Conservation (phyloP, 345 rosid genomes). For the Salix exigua region DNA sequence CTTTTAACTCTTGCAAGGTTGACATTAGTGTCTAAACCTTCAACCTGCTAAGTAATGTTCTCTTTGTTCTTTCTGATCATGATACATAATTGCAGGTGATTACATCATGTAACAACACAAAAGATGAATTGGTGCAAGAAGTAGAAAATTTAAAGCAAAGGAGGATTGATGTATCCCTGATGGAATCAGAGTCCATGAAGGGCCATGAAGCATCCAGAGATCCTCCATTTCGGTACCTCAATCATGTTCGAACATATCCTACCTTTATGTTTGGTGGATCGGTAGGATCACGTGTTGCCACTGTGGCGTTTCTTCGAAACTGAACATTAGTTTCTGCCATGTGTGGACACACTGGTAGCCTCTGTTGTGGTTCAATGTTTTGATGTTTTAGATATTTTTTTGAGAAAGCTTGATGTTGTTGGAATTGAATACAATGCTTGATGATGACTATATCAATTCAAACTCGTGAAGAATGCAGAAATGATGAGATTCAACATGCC, state of each 20-base stretch:
- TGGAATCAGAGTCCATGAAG: conserved; percentile 29
- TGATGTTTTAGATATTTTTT: background rate
- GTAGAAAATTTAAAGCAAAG: conserved; percentile 63
- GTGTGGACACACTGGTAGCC: background rate
- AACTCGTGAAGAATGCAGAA: background rate
- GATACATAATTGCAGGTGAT: conserved; percentile 44
- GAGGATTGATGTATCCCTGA: conserved; percentile 31
- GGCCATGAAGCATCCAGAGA: conserved; percentile 40
- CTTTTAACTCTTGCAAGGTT: no score
- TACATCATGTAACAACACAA: conserved; percentile 85
- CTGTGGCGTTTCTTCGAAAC: conserved; percentile 76
- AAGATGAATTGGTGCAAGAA: conserved; percentile 80
- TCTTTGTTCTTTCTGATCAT: background rate
- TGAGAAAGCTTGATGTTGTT: background rate
- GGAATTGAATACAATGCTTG: background rate
- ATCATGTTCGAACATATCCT: conserved; percentile 81
- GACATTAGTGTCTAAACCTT: background rate
- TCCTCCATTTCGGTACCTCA: conserved; percentile 52
- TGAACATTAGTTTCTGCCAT: conserved; percentile 19
- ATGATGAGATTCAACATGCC: background rate
- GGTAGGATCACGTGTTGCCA: conserved; percentile 87
- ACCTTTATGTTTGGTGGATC: conserved; percentile 86
- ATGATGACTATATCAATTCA: no score
- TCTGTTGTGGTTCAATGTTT: background rate
- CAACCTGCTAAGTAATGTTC: background rate